phyloP scores from a whole-genome alignment of 2,329 filamentous ascomycete genomes.

The Chaetomium olivaceum region DNA sequence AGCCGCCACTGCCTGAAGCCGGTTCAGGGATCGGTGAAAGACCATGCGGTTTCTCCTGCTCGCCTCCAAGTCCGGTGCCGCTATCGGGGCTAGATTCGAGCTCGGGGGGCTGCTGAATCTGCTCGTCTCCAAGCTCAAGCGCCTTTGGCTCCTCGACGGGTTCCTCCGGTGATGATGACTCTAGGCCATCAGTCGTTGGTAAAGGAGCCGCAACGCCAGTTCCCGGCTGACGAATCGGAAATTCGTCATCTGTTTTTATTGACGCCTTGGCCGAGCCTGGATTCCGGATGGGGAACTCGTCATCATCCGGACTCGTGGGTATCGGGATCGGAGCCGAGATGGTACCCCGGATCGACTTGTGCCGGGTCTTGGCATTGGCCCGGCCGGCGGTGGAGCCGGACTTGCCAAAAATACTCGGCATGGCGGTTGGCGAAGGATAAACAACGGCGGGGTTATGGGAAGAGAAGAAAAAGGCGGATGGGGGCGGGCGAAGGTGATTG shows the following conservation, averaged over 20 bases:
- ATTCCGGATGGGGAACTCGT: conserved; percentile 56
- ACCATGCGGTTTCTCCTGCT: conserved; percentile 1
- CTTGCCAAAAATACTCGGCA: conserved; percentile 48
- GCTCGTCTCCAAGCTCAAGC: conserved; percentile 6
- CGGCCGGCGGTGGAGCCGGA: conserved; percentile 44
- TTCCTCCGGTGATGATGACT: conserved; percentile 20
- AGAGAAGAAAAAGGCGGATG: conserved; percentile 18
- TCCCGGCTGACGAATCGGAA: conserved; percentile 36
- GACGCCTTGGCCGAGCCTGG: conserved; percentile 43
- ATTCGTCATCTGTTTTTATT: conserved; percentile 38
- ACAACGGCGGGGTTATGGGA: conserved; percentile 23
- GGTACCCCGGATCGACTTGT: conserved; percentile 56
- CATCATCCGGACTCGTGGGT: conserved; percentile 47
- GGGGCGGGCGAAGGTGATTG: conserved; percentile 22
- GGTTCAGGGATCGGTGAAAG: not conserved
- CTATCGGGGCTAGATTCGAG: conserved; percentile 10
- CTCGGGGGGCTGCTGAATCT: conserved; percentile 9
- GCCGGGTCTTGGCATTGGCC: conserved; percentile 45
- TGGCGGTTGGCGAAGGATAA: conserved; percentile 36
- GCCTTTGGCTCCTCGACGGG: conserved; percentile 8
- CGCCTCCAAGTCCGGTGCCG: conserved; percentile 7
- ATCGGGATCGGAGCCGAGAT: conserved; percentile 65
- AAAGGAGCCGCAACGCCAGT: conserved; percentile 40
- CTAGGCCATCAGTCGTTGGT: conserved; percentile 29
- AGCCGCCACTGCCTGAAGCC: conserved; percentile 12